Conservation (phyloP, 805 yeast species). For the Candida bentonensis region DNA sequence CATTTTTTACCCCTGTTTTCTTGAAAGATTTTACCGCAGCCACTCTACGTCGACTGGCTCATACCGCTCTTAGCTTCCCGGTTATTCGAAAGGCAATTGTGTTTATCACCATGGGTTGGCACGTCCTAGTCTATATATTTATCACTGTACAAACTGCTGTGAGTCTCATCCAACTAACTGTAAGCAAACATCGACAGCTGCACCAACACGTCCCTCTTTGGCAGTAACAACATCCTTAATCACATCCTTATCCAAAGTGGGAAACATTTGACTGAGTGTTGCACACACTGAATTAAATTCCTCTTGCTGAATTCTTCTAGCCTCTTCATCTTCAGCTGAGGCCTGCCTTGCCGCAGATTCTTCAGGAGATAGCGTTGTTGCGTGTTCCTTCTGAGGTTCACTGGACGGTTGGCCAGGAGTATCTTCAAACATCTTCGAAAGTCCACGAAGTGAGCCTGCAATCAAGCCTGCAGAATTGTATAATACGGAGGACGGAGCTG, state of each 20-base stretch:
- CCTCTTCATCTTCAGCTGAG: conserved; percentile 25
- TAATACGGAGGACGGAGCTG: conserved; percentile 21
- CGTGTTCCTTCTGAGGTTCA: neutral
- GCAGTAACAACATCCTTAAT: conserved; percentile 56
- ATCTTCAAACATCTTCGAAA: neutral
- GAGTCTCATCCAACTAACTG: conserved; percentile 14
- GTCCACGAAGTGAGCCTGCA: conserved; percentile 17
- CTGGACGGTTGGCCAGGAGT: conserved; percentile 1
- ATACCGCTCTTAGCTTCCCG: no score
- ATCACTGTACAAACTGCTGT: no score
- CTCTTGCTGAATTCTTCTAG: conserved; percentile 25
- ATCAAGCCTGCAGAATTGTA: conserved; percentile 34
- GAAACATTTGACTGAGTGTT: conserved; percentile 57
- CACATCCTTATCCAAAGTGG: conserved; percentile 52
- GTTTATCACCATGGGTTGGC: no score
- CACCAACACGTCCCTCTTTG: conserved; percentile 54
- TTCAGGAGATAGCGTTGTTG: conserved; percentile 13
- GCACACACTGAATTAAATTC: conserved; percentile 34
- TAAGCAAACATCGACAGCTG: conserved; percentile 54
- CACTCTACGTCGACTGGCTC: no score
- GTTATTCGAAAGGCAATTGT: no score
- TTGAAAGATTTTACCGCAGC: no score
- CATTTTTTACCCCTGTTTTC: neutral
- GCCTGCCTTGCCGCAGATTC: conserved; percentile 23
- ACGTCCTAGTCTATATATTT: no score